These are phyloP conservation scores for Solanum medicagineum DNA, from an alignment of 257 asterid genomes.

Conservation along the genomic window DNA sequence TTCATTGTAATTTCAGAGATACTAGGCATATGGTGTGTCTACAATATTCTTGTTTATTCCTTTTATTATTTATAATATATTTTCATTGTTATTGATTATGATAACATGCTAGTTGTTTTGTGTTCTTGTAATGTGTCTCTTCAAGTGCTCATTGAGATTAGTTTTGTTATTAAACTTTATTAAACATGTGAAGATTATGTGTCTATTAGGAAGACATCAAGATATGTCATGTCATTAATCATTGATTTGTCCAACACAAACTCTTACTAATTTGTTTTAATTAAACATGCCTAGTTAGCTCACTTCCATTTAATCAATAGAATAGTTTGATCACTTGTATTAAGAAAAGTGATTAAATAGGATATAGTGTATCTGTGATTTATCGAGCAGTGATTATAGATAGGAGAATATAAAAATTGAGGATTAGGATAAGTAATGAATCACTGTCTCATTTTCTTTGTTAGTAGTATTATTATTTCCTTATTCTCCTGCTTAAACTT, in stretches of 20 bases:
- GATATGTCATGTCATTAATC: neutral
- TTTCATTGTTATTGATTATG: neutral
- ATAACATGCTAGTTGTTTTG: neutral
- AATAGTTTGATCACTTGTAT: neutral
- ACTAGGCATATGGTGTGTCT: neutral
- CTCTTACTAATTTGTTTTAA: neutral
- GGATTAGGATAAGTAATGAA: neutral
- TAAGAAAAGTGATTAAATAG: accelerated
- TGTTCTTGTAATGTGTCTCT: neutral
- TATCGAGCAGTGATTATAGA: neutral
- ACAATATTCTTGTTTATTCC: neutral
- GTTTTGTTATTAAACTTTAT: neutral
- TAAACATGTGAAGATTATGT: neutral
- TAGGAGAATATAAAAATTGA: neutral
- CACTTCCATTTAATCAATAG: neutral
- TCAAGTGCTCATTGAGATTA: neutral
- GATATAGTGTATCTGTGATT: neutral
- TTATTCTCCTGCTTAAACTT: neutral
- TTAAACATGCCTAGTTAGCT: neutral
- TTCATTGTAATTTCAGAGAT: neutral
- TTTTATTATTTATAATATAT: neutral
- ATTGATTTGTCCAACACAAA: neutral
- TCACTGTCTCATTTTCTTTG: neutral
- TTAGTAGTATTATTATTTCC: neutral
- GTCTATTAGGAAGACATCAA: neutral